Conservation (phyloP, 1,284 basidiomycete genomes). For the Sphaerobolus stellatus region DNA sequence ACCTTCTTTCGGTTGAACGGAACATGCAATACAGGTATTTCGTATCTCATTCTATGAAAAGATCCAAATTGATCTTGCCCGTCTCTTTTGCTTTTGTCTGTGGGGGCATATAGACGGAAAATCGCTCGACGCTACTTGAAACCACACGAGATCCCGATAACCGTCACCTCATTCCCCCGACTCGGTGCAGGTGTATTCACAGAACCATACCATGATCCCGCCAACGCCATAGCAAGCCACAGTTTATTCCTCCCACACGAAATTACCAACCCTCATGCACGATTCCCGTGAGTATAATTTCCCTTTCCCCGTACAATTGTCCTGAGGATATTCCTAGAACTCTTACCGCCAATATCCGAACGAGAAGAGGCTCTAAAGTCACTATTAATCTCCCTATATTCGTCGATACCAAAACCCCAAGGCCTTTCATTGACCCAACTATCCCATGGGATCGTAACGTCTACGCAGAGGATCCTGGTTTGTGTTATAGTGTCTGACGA, state of each 20-base stretch:
- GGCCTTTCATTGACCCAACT: slow-evolving; percentile 87
- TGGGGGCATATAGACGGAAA: slow-evolving; percentile 58
- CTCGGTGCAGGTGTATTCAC: slow-evolving; percentile 91
- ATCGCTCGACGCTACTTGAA: slow-evolving; percentile 85
- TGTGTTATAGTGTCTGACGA: slow-evolving; percentile 15
- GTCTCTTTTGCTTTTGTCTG: slow-evolving; percentile 9
- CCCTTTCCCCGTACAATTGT: slow-evolving; percentile 9
- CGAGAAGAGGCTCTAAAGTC: slow-evolving; percentile 89
- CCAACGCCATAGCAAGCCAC: slow-evolving; percentile 76
- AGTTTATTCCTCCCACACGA: slow-evolving; percentile 95
- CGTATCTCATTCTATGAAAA: slow-evolving; percentile 11
- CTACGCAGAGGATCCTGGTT: slow-evolving; percentile 81
- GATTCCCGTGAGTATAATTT: slow-evolving; percentile 80
- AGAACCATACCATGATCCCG: slow-evolving; percentile 81
- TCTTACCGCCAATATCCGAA: slow-evolving; percentile 92
- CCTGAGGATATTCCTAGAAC: slow-evolving; percentile 54
- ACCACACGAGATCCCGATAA: slow-evolving; percentile 86
- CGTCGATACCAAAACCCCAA: slow-evolving; percentile 83
- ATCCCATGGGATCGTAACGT: slow-evolving; percentile 82
- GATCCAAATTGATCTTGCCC: too few species aligned
- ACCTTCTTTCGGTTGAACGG: slow-evolving; percentile 85
- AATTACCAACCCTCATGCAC: slow-evolving; percentile 94
- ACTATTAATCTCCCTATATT: slow-evolving; percentile 95
- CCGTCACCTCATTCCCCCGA: slow-evolving; percentile 94
- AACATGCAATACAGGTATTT: slow-evolving; percentile 89